Conservation (phyloP, 2,329 filamentous ascomycete species). For the Fusarium sp. region DNA sequence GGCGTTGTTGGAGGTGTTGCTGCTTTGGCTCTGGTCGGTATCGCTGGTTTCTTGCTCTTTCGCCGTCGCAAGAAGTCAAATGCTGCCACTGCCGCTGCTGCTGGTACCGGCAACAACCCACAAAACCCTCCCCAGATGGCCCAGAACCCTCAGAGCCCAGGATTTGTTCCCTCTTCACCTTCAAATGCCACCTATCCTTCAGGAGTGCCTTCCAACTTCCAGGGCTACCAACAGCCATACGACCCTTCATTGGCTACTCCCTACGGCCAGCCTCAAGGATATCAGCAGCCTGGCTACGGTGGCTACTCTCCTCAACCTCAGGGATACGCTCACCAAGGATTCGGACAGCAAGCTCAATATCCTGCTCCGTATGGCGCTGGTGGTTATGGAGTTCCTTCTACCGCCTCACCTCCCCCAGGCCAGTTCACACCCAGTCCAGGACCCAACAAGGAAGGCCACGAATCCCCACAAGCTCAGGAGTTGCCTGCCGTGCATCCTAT, state of each 20-base stretch:
- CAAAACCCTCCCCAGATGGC: constrained; percentile 38
- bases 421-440: constrained; percentile 50
- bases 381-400: constrained; percentile 39
- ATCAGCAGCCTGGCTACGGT: constrained; percentile 40
- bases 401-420: constrained; percentile 44
- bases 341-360: constrained; percentile 42
- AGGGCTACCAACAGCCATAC: constrained; percentile 45
- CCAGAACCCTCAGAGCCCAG: constrained; percentile 39
- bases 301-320: constrained; percentile 42
- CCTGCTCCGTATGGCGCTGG: constrained; percentile 38
- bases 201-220: constrained; percentile 46
- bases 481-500: constrained; percentile 47
- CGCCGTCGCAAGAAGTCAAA: constrained; percentile 53
- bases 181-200: constrained; percentile 44
- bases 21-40: constrained; percentile 55
- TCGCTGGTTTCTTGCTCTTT: constrained; percentile 56
- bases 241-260: constrained; percentile 41
- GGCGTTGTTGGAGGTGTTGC: constrained; percentile 61
- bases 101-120: constrained; percentile 16
- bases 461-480: constrained; percentile 42
- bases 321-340: constrained; percentile 38
- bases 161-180: constrained; percentile 40
- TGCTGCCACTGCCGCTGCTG: constrained; percentile 27
- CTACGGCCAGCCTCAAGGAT: constrained; percentile 40
- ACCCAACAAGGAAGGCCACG: constrained; percentile 37